Evolutionary conservation across 441 rosid species (phyloP), one percentile per base, ranked within the genome.

Genomic region (Pelargonium fulgidum): DNA sequence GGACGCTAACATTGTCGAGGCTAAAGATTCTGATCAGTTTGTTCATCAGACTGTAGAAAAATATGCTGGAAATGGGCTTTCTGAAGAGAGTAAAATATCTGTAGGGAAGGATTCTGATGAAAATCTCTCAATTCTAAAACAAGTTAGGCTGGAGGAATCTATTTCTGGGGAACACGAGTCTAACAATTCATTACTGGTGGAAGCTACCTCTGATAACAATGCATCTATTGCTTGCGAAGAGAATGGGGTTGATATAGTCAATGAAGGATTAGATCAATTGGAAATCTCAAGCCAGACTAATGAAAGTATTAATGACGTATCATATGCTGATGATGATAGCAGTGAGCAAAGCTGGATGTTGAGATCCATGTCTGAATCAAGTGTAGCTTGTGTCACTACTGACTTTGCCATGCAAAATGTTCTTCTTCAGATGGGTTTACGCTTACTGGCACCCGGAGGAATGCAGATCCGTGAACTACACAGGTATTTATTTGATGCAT

Each of bases 351-450:
- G 97, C 76, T 86, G 90, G 95, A 81, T 84, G 77, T 66, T 87
- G 75, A 89, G 94, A 78, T 90, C 96, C 29, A 79, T 94, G 52
- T 89, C 99, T 1, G 96, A 94, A 72, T 92, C 99, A 19, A 87
- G 85, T 73, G 89, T 94, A 22, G 98, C 97, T 76, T 94, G 99
- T 77, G 82, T 94, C 67, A 94, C 94, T 62, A 83, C 88, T 72
- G 99, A 94, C 80, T 89, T 73, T 73, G 98, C 98, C 3, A 92
- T 92, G 98, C 98, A 92, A 82, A 92, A 94, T 79, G 98, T 92
- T 78, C 84, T 94, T 63, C 86, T 94, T 68, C 99, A 90, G 84
- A 92, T 94, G 89, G 99, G 98, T 44, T 87, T 94, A 71, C 86
- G 98, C 54, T 77, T 94, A 42, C 78, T 90, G 74, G 97, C 96